Evolutionary conservation across 768 basidiomycete species (phyloP).

Genomic region (Mycena olivaceomarginata): DNA sequence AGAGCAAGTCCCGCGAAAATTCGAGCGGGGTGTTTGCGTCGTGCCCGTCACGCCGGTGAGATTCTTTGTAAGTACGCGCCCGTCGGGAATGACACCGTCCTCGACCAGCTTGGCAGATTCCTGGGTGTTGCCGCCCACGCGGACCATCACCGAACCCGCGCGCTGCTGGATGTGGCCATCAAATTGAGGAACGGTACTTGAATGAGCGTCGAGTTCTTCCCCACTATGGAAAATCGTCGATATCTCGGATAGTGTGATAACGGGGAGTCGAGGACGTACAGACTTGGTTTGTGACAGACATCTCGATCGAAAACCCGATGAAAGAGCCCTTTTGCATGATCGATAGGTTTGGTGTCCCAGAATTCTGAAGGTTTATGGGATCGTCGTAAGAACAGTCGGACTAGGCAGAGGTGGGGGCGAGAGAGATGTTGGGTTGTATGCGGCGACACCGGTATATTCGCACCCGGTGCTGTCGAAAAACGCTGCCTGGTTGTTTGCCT

Average conservation of each 20-base stretch:
- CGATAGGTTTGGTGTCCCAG: slow-evolving; percentile 58
- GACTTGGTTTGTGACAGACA: background rate
- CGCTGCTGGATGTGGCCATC: slow-evolving; percentile 80
- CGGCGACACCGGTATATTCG: no score
- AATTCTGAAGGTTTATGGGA: slow-evolving; percentile 65
- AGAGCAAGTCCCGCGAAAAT: slow-evolving; percentile 70
- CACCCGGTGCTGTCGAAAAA: no score
- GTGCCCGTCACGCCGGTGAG: slow-evolving; percentile 18
- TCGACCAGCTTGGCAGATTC: slow-evolving; percentile 58
- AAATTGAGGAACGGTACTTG: slow-evolving; percentile 84
- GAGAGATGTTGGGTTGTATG: no score
- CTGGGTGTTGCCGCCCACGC: slow-evolving; percentile 89
- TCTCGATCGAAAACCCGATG: slow-evolving; percentile 65
- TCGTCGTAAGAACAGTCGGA: slow-evolving; percentile 63
- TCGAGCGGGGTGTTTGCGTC: slow-evolving; percentile 72
- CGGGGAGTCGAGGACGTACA: background rate
- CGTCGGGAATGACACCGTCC: slow-evolving; percentile 32
- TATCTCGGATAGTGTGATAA: background rate
- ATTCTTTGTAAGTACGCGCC: background rate
- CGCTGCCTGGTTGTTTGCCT: no score
- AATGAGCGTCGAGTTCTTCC: background rate
- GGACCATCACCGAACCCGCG: slow-evolving; percentile 75
- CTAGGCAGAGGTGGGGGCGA: slow-evolving; percentile 53
- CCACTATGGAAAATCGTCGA: background rate
- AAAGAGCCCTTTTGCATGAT: slow-evolving; percentile 62